These are phyloP conservation scores for Flagelloscypha sp. DNA, from an alignment of 768 basidiomycete species.

Conservation along the genomic window DNA sequence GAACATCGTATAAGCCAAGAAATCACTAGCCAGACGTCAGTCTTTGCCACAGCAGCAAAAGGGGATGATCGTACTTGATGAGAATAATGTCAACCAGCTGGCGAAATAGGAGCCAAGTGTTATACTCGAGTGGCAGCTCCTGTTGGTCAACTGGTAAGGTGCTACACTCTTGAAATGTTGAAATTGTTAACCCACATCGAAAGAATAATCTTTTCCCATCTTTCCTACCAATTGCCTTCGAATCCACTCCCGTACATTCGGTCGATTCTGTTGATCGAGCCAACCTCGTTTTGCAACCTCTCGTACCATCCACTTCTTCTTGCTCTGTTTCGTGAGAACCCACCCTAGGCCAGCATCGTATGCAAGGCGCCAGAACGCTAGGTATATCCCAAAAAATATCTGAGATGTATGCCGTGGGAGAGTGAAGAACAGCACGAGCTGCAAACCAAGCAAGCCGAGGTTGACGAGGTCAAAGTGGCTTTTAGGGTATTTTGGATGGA, in stretches of 20 bases:
- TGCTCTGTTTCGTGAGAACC: conserved; percentile 92
- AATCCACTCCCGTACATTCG: conserved; percentile 73
- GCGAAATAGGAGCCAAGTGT: conserved; percentile 92
- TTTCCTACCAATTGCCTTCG: conserved; percentile 78
- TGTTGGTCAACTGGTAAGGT: no score
- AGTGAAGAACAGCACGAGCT: conserved; percentile 62
- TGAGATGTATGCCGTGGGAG: conserved; percentile 50
- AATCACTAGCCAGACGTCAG: conserved; percentile 57
- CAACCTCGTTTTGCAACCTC: conserved; percentile 74
- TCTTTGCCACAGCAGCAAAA: background rate
- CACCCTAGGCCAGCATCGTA: conserved; percentile 94
- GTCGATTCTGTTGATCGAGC: conserved; percentile 69
- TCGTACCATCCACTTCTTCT: conserved; percentile 87
- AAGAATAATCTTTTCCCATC: conserved; percentile 92
- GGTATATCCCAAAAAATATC: conserved; percentile 80
- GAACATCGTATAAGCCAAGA: conserved; percentile 90
- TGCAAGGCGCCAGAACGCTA: conserved; percentile 85
- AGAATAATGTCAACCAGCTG: conserved; percentile 95
- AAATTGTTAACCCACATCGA: conserved; percentile 73
- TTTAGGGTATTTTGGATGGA: conserved; percentile 76
- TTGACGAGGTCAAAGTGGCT: conserved; percentile 86
- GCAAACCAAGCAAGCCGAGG: conserved; percentile 67
- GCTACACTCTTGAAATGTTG: no score
- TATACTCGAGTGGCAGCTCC: conserved; percentile 90
- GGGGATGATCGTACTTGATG: conserved; percentile 64